These are phyloP conservation scores for Pistacia atlantica DNA, from an alignment of 345 rosid species.

Conservation along the genomic window DNA sequence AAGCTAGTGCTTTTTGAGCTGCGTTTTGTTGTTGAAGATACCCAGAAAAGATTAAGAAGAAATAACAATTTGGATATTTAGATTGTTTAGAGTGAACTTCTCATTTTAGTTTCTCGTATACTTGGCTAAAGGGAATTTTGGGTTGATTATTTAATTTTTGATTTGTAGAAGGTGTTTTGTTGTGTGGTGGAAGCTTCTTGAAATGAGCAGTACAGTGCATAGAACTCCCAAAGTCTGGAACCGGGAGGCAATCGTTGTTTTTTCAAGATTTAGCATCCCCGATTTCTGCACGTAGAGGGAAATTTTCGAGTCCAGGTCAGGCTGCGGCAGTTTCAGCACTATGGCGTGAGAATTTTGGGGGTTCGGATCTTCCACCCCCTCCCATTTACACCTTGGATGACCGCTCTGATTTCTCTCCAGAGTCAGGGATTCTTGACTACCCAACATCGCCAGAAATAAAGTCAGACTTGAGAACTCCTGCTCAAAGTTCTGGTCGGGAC, in stretches of 20 bases:
- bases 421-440: conserved; percentile 78
- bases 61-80: background rate
- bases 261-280: conserved; percentile 93
- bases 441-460: conserved; percentile 67
- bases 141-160: conserved; percentile 15
- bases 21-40: background rate
- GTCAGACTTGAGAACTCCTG: conserved; percentile 61
- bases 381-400: conserved; percentile 89
- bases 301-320: conserved; percentile 79
- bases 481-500: conserved; percentile 54
- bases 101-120: background rate
- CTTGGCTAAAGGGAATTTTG: background rate
- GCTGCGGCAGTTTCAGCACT: conserved; percentile 95
- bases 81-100: background rate
- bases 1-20: background rate
- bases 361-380: conserved; percentile 95
- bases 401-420: conserved; percentile 87
- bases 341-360: conserved; percentile 90
- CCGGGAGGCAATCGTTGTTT: conserved; percentile 79
- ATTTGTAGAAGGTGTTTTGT: conserved; percentile 19
- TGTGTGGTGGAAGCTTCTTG: conserved; percentile 2
- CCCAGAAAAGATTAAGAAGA: background rate
- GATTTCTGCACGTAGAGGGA: conserved; percentile 71
- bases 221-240: conserved; percentile 86
- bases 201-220: conserved; percentile 60